Evolutionary conservation across 208 protist species (phyloP).

Genomic region (Trypanosoma congolense): DNA sequence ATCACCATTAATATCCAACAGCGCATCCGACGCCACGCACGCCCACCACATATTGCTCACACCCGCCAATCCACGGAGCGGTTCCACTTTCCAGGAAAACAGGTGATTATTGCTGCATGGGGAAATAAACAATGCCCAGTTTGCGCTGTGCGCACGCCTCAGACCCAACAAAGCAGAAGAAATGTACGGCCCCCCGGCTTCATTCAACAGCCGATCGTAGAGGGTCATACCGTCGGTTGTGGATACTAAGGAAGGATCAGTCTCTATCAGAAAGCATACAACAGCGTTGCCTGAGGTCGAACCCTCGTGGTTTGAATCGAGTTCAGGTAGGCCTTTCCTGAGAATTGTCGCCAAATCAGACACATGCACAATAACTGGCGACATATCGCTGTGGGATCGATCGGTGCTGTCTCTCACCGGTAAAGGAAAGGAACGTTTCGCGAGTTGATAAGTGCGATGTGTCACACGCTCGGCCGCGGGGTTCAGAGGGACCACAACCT

Average conservation of each 20-base stretch:
- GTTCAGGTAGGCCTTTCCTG: background rate
- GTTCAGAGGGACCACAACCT: slow-evolving; percentile 5
- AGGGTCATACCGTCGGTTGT: slow-evolving; percentile 5
- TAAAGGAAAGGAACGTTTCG: slow-evolving; percentile 5
- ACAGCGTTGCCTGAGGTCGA: background rate
- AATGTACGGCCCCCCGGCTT: slow-evolving; percentile 1
- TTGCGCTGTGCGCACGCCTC: slow-evolving; percentile 7
- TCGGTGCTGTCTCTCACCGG: background rate
- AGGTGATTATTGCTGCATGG: slow-evolving; percentile 11
- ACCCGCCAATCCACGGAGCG: background rate
- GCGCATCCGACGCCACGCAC: slow-evolving; percentile 16
- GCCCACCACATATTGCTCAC: slow-evolving; percentile 12
- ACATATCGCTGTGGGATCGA: background rate
- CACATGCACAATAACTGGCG: slow-evolving; percentile 10
- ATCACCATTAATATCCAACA: slow-evolving; percentile 17
- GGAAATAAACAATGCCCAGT: slow-evolving; percentile 17
- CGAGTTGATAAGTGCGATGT: background rate
- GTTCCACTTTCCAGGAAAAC: slow-evolving; percentile 1
- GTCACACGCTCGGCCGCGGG: background rate
- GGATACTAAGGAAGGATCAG: slow-evolving; percentile 7
- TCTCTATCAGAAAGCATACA: slow-evolving; percentile 16
- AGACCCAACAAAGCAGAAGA: slow-evolving; percentile 1
- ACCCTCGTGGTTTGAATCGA: background rate
- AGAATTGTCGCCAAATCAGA: slow-evolving; percentile 11
- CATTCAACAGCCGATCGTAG: slow-evolving; percentile 4